Evolutionary conservation across 2,329 filamentous ascomycete species (phyloP).

Genomic region (Dactylellina parvicollis): DNA sequence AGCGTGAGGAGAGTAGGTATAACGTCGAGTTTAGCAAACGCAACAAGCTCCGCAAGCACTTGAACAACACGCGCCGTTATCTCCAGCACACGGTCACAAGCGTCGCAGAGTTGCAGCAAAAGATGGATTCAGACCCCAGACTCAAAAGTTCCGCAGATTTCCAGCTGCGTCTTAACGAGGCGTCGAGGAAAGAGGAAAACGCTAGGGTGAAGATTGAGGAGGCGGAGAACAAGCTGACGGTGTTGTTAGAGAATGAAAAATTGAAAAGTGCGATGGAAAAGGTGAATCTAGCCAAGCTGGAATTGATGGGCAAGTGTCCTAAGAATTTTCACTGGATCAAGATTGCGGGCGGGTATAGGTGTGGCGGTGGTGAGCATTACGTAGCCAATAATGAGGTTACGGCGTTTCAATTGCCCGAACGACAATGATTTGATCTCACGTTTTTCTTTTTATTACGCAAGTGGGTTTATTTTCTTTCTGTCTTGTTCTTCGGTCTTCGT

Average conservation of each 20-base stretch:
- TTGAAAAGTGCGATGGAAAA: conserved; percentile 53
- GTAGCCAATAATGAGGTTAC: conserved; percentile 58
- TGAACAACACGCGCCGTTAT: conserved; percentile 56
- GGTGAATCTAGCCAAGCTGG: conserved; percentile 62
- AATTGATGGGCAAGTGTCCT: conserved; percentile 68
- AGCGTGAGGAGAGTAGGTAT: background rate
- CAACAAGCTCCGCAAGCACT: conserved; percentile 66
- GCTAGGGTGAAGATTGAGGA: background rate
- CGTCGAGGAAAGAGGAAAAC: background rate
- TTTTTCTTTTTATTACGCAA: background rate
- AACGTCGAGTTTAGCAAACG: conserved; percentile 61
- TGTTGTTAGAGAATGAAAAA: conserved; percentile 57
- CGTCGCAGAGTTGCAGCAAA: background rate
- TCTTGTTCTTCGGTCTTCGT: background rate
- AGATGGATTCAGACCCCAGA: background rate
- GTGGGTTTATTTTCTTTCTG: background rate
- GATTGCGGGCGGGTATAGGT: conserved; percentile 69
- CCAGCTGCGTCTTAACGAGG: background rate
- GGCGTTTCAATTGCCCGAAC: background rate
- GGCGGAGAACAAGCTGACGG: conserved; percentile 11
- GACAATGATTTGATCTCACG: background rate
- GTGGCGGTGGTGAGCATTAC: conserved; percentile 71
- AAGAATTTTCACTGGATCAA: conserved; percentile 72
- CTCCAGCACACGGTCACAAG: conserved; percentile 49
- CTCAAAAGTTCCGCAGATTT: background rate